Conservation (phyloP, 1,284 basidiomycete genomes). For the Ustilago curta region DNA sequence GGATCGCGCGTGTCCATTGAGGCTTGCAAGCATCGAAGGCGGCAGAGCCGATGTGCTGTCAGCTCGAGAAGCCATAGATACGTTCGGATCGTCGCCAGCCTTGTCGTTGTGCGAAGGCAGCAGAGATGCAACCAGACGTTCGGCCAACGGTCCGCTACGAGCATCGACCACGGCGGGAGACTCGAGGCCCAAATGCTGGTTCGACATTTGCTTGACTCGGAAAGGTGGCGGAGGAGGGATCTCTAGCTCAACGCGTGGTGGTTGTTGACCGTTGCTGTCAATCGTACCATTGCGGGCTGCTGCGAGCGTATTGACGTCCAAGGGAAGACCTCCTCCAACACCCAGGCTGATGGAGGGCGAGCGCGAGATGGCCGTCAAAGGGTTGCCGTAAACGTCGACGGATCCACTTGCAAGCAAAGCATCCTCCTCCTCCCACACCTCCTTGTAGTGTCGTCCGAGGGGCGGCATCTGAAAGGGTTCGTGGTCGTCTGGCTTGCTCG, state of each 20-base stretch:
- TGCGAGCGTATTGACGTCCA: constrained; percentile 30
- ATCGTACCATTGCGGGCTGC: constrained; percentile 17
- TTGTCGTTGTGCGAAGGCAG: constrained; percentile 38
- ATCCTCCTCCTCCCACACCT: constrained; percentile 91
- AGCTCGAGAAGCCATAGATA: neutral
- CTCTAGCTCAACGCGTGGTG: constrained; percentile 34
- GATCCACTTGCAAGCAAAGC: constrained; percentile 69
- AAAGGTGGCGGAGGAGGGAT: constrained; percentile 50
- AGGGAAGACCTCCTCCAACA: constrained; percentile 30
- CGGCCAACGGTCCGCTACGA: constrained; percentile 60
- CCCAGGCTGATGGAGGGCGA: constrained; percentile 41
- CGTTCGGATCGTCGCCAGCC: constrained; percentile 9
- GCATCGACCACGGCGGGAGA: constrained; percentile 54
- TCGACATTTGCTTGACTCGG: constrained; percentile 50
- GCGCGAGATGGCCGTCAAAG: constrained; percentile 26
- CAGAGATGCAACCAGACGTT: constrained; percentile 57
- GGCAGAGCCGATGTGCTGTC: constrained; percentile 21
- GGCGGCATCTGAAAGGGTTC: constrained; percentile 87
- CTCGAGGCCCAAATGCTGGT: constrained; percentile 56
- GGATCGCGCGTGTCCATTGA: constrained; percentile 26
- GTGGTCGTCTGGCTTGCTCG: constrained; percentile 77
- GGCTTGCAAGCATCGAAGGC: constrained; percentile 13
- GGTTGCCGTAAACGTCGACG: constrained; percentile 42
- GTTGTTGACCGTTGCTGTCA: constrained; percentile 13
- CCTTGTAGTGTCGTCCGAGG: constrained; percentile 86